A percentile compares a stretch with the other conserved stretches of the same genome.
phyloP scores from a whole-genome alignment of 768 basidiomycete species.

The Tricholoma flavovirens region DNA sequence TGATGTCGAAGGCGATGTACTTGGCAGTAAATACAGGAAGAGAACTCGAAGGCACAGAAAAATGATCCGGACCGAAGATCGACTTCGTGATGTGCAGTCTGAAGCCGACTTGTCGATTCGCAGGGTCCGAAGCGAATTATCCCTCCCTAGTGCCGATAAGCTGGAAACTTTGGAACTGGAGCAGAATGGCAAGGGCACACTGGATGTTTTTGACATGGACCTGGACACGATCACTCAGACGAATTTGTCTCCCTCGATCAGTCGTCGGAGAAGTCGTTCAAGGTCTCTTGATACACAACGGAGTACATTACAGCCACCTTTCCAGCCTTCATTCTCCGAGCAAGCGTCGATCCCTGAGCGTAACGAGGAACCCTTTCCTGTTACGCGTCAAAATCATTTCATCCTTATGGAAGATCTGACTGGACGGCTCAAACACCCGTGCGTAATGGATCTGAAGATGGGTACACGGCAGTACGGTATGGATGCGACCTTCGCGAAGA shows the following conservation, averaged over 20 bases:
- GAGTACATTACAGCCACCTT: conserved; percentile 19
- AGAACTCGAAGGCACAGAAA: conserved; percentile 30
- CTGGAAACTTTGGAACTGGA: conserved; percentile 28
- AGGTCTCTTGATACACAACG: conserved; percentile 32
- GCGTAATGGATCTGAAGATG: conserved; percentile 98
- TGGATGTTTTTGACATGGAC: conserved; percentile 42
- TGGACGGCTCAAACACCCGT: conserved; percentile 83
- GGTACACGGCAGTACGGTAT: conserved; percentile 99
- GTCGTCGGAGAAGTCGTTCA: conserved; percentile 42
- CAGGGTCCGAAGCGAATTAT: conserved; percentile 61
- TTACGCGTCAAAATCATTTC: conserved; percentile 92
- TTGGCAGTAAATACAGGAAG: conserved; percentile 20
- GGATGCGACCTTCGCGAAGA: conserved; percentile 87
- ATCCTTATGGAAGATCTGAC: conserved; percentile 99
- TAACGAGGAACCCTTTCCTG: conserved; percentile 31
- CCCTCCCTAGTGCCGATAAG: conserved; percentile 33
- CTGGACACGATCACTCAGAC: conserved; percentile 19
- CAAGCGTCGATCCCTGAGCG: conserved; percentile 30
- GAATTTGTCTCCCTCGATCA: conserved; percentile 26
- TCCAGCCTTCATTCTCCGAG: conserved; percentile 21
- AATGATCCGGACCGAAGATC: conserved; percentile 36
- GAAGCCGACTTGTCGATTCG: conserved; percentile 37
- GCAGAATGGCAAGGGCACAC: conserved; percentile 24
- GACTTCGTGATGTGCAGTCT: conserved; percentile 34
- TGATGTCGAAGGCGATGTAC: conserved; percentile 32